Evolutionary conservation across 139 green algal genomes (phyloP).

Genomic region (Chlorella ohadii): DNA sequence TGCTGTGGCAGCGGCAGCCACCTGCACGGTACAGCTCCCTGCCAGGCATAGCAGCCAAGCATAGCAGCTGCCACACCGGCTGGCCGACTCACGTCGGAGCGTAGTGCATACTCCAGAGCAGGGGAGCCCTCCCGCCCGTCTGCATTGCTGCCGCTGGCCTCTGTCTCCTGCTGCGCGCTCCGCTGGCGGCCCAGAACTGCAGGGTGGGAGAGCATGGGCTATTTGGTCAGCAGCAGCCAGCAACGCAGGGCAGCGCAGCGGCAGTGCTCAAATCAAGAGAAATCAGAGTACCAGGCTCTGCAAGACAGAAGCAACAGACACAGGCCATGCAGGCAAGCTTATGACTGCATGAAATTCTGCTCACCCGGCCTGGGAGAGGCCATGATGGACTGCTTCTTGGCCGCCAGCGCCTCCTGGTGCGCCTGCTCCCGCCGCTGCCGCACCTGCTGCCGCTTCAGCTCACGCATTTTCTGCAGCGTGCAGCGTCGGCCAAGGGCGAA

Average conservation of each 20-base stretch:
- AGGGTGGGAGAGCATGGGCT: neutral
- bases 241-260: too few species aligned
- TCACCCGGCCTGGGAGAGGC: slow-evolving; percentile 16
- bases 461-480: slow-evolving; percentile 57
- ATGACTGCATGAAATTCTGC: too few species aligned
- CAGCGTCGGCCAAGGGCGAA: too few species aligned
- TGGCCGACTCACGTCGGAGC: slow-evolving; percentile 19
- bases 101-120: slow-evolving; percentile 14
- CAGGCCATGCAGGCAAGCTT: too few species aligned
- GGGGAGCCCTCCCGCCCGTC: slow-evolving; percentile 6
- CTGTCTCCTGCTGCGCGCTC: neutral
- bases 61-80: neutral
- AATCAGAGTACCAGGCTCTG: neutral
- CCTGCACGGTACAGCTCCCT: too few species aligned
- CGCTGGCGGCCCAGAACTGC: slow-evolving; percentile 35
- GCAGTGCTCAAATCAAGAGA: too few species aligned
- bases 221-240: too few species aligned
- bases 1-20: too few species aligned
- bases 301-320: neutral
- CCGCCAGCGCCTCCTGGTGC: slow-evolving; percentile 60
- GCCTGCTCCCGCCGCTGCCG: slow-evolving; percentile 73
- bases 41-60: neutral
- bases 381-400: slow-evolving; percentile 43
- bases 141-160: neutral
- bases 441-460: slow-evolving; percentile 73